These are phyloP conservation scores for Trichoderma cornu-damae DNA, from an alignment of 2,329 filamentous ascomycete genomes.

Conservation along the genomic window DNA sequence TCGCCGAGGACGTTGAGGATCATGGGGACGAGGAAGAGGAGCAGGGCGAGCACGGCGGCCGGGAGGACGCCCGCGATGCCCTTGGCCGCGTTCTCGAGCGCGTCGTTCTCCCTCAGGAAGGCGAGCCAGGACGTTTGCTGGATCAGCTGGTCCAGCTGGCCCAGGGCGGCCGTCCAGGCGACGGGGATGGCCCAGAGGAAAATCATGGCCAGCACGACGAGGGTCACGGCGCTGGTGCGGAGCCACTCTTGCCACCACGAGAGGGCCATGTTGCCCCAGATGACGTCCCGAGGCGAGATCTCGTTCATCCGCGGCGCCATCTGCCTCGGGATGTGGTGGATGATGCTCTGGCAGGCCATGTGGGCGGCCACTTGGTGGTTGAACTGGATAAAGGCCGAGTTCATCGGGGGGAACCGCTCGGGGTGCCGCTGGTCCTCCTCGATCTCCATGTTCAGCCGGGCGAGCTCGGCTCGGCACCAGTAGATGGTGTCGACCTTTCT, in stretches of 20 bases:
- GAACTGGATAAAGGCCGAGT: slow-evolving; percentile 96
- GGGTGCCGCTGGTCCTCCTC: slow-evolving; percentile 81
- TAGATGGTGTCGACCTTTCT: slow-evolving; percentile 95
- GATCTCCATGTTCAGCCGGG: slow-evolving; percentile 84
- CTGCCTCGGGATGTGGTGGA: slow-evolving; percentile 84
- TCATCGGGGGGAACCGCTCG: slow-evolving; percentile 86
- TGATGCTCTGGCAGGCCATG: slow-evolving; percentile 92
- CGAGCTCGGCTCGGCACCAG: slow-evolving; percentile 79
- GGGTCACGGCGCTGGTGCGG: slow-evolving; percentile 60
- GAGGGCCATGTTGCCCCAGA: slow-evolving; percentile 97
- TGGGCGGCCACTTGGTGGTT: slow-evolving; percentile 96
- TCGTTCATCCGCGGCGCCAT: slow-evolving; percentile 94
- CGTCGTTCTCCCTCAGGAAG: slow-evolving; percentile 58
- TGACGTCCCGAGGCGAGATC: slow-evolving; percentile 84
- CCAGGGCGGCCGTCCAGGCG: slow-evolving; percentile 76
- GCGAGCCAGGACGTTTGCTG: slow-evolving; percentile 60
- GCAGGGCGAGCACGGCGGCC: slow-evolving; percentile 65
- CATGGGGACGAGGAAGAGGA: slow-evolving; percentile 76
- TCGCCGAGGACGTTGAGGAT: slow-evolving; percentile 68
- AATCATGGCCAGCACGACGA: slow-evolving; percentile 66
- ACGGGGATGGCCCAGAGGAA: slow-evolving; percentile 89
- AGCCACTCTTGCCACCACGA: slow-evolving; percentile 89
- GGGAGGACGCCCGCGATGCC: slow-evolving; percentile 81
- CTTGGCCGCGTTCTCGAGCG: slow-evolving; percentile 57
- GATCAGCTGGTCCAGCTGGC: slow-evolving; percentile 69